These are phyloP conservation scores for Wickerhamomyces pijperi DNA, from an alignment of 805 yeast genomes.

Conservation along the genomic window DNA sequence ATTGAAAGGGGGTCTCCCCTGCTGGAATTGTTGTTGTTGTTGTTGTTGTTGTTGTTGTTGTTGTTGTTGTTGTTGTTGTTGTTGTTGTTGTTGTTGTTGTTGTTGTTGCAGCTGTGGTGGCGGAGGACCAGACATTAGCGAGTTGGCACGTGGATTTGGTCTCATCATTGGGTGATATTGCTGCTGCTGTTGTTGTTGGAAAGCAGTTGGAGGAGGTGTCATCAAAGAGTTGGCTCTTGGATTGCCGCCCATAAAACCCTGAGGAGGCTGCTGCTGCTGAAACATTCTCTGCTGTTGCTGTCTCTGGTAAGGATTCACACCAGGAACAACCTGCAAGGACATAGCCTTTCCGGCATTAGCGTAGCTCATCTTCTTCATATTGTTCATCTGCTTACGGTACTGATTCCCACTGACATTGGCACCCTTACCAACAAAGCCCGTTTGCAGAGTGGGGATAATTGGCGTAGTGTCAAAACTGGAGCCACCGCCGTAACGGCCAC, in stretches of 20 bases:
- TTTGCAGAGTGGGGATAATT: conserved; percentile 57
- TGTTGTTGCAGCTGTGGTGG: too few relatives aligned
- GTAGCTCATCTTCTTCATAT: conserved; percentile 41
- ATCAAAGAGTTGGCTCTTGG: conserved; percentile 15
- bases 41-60: background rate
- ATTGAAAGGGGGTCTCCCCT: too few relatives aligned
- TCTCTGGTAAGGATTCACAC: conserved; percentile 21
- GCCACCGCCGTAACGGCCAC: conserved; percentile 53
- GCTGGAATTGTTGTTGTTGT: conserved; percentile 1
- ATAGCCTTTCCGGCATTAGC: conserved; percentile 35
- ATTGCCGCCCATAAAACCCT: too few relatives aligned
- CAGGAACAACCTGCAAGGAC: conserved; percentile 25
- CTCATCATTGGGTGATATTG: background rate
- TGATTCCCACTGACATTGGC: conserved; percentile 37
- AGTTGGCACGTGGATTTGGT: background rate
- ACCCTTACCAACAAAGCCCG: conserved; percentile 15
- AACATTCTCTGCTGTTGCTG: conserved; percentile 23
- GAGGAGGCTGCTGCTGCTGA: conserved; percentile 11
- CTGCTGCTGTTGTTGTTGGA: conserved; percentile 3
- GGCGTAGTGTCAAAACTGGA: conserved; percentile 50
- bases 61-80: too few relatives aligned
- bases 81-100: too few relatives aligned
- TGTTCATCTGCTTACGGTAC: conserved; percentile 60
- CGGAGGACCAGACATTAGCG: background rate
- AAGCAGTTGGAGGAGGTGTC: conserved; percentile 7